These are phyloP conservation scores for Priceomyces medius DNA, from an alignment of 805 yeast species.

Conservation along the genomic window DNA sequence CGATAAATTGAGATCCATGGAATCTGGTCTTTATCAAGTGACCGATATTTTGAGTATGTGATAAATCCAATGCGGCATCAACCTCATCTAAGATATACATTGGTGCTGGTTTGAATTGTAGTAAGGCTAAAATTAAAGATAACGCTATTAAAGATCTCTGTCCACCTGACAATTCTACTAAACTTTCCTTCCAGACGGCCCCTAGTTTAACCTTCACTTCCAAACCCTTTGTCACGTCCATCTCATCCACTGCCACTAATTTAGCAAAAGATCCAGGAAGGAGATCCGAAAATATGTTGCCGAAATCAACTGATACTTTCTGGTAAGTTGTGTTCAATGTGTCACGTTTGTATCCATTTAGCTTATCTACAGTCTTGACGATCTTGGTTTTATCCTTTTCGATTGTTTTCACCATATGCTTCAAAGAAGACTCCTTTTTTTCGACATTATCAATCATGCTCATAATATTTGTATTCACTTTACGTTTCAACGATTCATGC, in stretches of 20 bases:
- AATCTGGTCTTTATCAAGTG: slow-evolving; percentile 92
- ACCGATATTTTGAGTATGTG: slow-evolving; percentile 97
- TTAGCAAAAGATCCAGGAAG: slow-evolving; percentile 89
- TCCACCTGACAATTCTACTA: slow-evolving; percentile 95
- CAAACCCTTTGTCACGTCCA: slow-evolving; percentile 84
- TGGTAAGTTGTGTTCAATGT: slow-evolving; percentile 82
- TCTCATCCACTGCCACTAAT: slow-evolving; percentile 75
- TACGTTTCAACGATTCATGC: slow-evolving; percentile 69
- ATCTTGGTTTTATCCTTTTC: slow-evolving; percentile 88
- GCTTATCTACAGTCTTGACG: slow-evolving; percentile 77
- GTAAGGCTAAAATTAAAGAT: slow-evolving; percentile 84
- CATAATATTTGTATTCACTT: slow-evolving; percentile 84
- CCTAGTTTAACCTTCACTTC: slow-evolving; percentile 91
- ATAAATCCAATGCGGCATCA: slow-evolving; percentile 95
- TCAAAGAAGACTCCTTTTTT: slow-evolving; percentile 75
- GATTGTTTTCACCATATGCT: slow-evolving; percentile 78
- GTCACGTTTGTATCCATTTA: slow-evolving; percentile 81
- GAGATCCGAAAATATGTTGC: slow-evolving; percentile 82
- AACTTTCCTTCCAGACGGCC: slow-evolving; percentile 90
- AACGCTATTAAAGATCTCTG: slow-evolving; percentile 93
- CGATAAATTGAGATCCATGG: slow-evolving; percentile 93
- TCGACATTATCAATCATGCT: slow-evolving; percentile 89
- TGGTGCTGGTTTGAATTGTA: slow-evolving; percentile 97
- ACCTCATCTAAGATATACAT: slow-evolving; percentile 97
- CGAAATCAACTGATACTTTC: slow-evolving; percentile 86